A percentile compares a stretch with the other conserved stretches of the same genome.
Conservation (phyloP, 2,329 filamentous ascomycete species). For the Dendryphion nanum region DNA sequence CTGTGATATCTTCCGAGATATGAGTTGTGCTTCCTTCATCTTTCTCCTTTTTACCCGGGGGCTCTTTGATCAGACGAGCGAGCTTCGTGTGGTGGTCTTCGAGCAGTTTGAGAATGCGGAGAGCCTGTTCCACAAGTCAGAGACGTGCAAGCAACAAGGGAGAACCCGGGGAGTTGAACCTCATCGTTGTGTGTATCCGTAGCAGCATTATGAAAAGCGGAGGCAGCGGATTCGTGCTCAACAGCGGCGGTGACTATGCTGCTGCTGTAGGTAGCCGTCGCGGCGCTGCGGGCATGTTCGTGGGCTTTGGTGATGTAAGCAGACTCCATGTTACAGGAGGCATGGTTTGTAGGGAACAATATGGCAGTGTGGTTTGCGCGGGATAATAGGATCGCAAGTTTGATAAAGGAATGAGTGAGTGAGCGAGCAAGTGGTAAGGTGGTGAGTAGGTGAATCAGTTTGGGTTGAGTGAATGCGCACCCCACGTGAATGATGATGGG, state of each 20-base stretch:
- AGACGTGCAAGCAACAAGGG: slow-evolving; percentile 16
- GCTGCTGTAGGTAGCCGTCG: slow-evolving; percentile 64
- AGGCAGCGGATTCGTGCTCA: slow-evolving; percentile 84
- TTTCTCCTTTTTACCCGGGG: slow-evolving; percentile 39
- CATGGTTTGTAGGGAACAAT: too few relatives aligned
- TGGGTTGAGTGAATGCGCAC: too few relatives aligned
- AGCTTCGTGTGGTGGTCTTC: slow-evolving; percentile 85
- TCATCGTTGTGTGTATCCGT: slow-evolving; percentile 64
- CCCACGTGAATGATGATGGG: too few relatives aligned
- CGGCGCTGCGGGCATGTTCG: slow-evolving; percentile 82
- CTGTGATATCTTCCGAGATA: slow-evolving; percentile 10
- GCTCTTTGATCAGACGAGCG: slow-evolving; percentile 75
- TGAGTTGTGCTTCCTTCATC: slow-evolving; percentile 5
- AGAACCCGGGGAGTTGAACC: slow-evolving; percentile 33
- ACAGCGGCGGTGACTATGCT: slow-evolving; percentile 80
- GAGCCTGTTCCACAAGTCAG: slow-evolving; percentile 57
- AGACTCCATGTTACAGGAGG: slow-evolving; percentile 63
- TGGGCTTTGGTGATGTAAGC: slow-evolving; percentile 75
- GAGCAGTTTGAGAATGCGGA: slow-evolving; percentile 79
- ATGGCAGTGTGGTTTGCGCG: too few relatives aligned
- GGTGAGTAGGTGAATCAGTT: too few relatives aligned
- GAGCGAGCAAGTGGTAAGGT: too few relatives aligned
- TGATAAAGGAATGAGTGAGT: too few relatives aligned
- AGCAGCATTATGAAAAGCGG: slow-evolving; percentile 84
- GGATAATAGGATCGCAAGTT: too few relatives aligned